A percentile compares a stretch with the other conserved stretches of the same genome.
phyloP scores from a whole-genome alignment of 106 monocot species.

The Xerophyta viscosa region DNA sequence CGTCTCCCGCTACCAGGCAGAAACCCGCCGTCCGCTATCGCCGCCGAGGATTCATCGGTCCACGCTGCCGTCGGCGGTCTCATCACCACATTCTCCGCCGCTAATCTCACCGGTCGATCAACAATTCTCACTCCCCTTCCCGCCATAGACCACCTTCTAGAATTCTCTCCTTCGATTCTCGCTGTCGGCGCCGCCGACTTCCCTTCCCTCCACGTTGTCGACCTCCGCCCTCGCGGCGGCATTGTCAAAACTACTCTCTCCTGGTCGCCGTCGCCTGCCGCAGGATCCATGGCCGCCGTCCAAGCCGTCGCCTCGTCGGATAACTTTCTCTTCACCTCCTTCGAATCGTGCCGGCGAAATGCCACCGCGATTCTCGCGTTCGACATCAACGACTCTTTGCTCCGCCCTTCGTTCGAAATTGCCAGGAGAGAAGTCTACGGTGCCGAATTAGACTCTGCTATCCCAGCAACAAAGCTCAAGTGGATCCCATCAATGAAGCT shows the following conservation, averaged over 20 bases:
- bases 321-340: conserved; percentile 42
- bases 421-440: conserved; percentile 54
- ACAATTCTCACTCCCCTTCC: conserved; percentile 54
- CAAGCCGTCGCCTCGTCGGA: conserved; percentile 33
- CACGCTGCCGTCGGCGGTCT: conserved; percentile 46
- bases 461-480: conserved; percentile 48
- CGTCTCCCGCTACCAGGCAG: conserved; percentile 45
- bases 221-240: conserved; percentile 3
- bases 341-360: conserved; percentile 62
- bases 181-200: conserved; percentile 59
- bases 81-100: conserved; percentile 43
- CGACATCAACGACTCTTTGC: conserved; percentile 20
- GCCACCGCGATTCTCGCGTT: conserved; percentile 51
- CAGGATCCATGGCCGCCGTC: conserved; percentile 11
- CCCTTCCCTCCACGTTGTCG: conserved; percentile 42
- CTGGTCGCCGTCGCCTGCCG: conserved; percentile 27
- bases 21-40: conserved; percentile 25
- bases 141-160: conserved; percentile 53
- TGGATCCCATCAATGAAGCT: conserved; percentile 39
- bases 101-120: conserved; percentile 17
- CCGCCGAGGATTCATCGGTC: conserved; percentile 24
- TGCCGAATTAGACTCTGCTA: conserved; percentile 53
- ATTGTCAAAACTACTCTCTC: conserved; percentile 22
- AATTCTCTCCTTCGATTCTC: conserved; percentile 14
- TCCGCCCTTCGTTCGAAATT: conserved; percentile 34